These are phyloP conservation scores for Botrytis pseudocinerea DNA, from an alignment of 2,329 filamentous ascomycete genomes.

Conservation along the genomic window DNA sequence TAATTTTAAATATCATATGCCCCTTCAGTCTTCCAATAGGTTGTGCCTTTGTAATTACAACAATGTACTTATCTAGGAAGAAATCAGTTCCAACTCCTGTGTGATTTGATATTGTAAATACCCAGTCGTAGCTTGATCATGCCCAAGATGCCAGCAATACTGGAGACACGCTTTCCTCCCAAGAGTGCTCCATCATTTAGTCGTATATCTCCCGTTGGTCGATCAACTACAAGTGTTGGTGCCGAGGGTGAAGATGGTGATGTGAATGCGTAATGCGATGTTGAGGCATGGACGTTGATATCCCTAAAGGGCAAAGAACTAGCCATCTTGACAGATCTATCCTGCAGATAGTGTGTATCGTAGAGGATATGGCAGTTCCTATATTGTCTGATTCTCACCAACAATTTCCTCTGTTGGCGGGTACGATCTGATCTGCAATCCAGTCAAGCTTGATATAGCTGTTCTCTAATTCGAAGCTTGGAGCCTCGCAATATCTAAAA, in stretches of 20 bases:
- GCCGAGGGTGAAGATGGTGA: conserved; percentile 91
- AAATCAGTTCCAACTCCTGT: conserved; percentile 25
- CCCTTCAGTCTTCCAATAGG: conserved; percentile 89
- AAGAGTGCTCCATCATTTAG: conserved; percentile 77
- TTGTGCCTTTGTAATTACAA: conserved; percentile 92
- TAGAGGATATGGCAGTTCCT: background rate
- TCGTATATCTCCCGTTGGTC: conserved; percentile 86
- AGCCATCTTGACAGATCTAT: conserved; percentile 46
- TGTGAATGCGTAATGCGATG: conserved; percentile 92
- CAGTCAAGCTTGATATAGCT: conserved; percentile 20
- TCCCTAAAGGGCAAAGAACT: conserved; percentile 76
- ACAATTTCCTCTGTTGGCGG: background rate
- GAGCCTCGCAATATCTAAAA: conserved; percentile 19
- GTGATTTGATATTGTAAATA: conserved; percentile 46
- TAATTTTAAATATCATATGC: conserved; percentile 93
- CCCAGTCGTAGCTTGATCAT: conserved; percentile 91
- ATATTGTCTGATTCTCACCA: background rate
- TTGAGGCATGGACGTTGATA: conserved; percentile 92
- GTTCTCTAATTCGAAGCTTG: conserved; percentile 22
- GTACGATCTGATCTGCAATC: background rate
- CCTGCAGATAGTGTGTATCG: background rate
- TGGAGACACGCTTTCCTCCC: conserved; percentile 81
- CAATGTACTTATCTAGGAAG: conserved; percentile 81
- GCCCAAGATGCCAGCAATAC: conserved; percentile 91
- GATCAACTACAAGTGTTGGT: conserved; percentile 83